Conservation (phyloP, 2,329 filamentous ascomycete genomes). For the Cryphonectria carpinicola region DNA sequence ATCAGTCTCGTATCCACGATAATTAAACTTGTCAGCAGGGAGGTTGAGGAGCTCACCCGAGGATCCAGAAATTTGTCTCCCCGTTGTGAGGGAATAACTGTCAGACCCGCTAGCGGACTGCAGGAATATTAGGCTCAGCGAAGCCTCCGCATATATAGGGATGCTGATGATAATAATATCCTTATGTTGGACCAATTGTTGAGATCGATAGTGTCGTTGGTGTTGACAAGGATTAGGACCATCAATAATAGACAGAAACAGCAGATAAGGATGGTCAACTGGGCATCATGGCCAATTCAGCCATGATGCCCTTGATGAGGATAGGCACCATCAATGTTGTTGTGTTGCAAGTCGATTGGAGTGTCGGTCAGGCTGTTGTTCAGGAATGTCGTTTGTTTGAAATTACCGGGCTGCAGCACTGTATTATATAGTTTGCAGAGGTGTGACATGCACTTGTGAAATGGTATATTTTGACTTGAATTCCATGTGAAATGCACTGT, state of each 20-base stretch:
- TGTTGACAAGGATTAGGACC: background rate
- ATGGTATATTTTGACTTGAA: background rate
- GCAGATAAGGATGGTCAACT: background rate
- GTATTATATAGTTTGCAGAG: background rate
- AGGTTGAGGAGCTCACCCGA: too few species aligned
- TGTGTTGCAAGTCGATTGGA: background rate
- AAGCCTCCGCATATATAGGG: too few species aligned
- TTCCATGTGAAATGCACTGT: background rate
- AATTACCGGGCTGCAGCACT: background rate
- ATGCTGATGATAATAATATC: too few species aligned
- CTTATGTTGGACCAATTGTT: too few species aligned
- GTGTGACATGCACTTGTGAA: background rate
- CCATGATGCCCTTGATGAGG: background rate
- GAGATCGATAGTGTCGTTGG: background rate
- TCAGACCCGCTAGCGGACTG: too few species aligned
- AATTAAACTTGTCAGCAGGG: too few species aligned
- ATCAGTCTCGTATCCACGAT: too few species aligned
- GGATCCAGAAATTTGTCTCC: too few species aligned
- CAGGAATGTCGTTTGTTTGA: background rate
- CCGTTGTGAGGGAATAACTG: too few species aligned
- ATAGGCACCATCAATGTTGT: background rate
- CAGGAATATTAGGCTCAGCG: too few species aligned
- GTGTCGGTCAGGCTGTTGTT: background rate
- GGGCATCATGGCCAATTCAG: background rate
- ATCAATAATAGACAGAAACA: background rate